Conservation (phyloP, 148 eudicot species). For the Simmondsia chinensis region DNA sequence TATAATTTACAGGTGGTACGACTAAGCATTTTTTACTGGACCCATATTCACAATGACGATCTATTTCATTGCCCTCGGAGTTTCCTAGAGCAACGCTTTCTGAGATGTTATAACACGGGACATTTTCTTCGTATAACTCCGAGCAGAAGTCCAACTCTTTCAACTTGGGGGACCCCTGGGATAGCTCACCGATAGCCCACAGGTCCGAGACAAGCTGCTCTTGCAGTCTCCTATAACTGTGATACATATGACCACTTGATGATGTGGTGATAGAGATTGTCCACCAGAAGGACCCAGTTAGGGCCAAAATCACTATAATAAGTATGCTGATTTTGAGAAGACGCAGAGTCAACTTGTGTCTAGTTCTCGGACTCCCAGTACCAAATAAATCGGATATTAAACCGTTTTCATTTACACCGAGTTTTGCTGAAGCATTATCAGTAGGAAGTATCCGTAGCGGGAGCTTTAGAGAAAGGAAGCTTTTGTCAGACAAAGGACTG, state of each 20-base stretch:
- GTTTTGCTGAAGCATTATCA: constrained; percentile 44
- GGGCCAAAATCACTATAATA: constrained; percentile 53
- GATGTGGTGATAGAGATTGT: constrained; percentile 60
- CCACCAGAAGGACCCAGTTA: constrained; percentile 87
- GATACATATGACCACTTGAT: constrained; percentile 67
- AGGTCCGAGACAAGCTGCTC: constrained; percentile 85
- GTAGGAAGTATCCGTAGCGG: constrained; percentile 36
- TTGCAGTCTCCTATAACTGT: constrained; percentile 70
- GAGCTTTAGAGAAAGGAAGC: constrained; percentile 25
- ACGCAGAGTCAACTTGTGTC: constrained; percentile 45
- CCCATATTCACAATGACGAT: constrained; percentile 54
- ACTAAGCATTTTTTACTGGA: constrained; percentile 54
- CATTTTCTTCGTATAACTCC: constrained; percentile 54
- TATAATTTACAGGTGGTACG: constrained; percentile 66
- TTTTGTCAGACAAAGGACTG: constrained; percentile 35
- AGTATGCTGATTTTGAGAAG: constrained; percentile 58
- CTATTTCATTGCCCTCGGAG: constrained; percentile 42
- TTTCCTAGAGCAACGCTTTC: constrained; percentile 58
- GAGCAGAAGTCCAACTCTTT: constrained; percentile 76
- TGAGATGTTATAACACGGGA: constrained; percentile 79
- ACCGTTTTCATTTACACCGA: constrained; percentile 45
- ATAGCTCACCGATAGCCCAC: constrained; percentile 71
- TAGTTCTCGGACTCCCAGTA: constrained; percentile 36
- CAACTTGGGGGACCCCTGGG: constrained; percentile 54
- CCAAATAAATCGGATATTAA: constrained; percentile 41